phyloP scores from a whole-genome alignment of 129 eudicot genomes.

The Chrysanthemum makinoi region DNA sequence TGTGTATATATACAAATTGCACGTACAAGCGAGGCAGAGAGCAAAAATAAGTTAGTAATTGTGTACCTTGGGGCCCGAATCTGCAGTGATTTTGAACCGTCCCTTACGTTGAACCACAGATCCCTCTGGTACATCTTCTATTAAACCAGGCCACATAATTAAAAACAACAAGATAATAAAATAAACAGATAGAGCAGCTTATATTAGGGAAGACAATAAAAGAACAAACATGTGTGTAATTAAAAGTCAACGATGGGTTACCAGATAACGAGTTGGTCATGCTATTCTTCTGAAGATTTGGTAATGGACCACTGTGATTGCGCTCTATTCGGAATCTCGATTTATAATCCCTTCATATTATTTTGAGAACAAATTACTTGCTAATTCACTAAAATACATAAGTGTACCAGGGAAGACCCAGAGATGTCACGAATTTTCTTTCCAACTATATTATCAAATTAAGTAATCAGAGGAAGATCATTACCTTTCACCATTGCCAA shows the following conservation, averaged over 20 bases:
- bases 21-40: background rate
- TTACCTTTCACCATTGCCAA: constrained; percentile 62
- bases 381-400: background rate
- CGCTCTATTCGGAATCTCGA: constrained; percentile 51
- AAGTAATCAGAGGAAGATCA: background rate
- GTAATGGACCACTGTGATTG: constrained; percentile 77
- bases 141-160: constrained; percentile 31
- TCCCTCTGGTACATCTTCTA: constrained; percentile 64
- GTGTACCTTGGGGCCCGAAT: constrained; percentile 38
- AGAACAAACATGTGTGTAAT: background rate
- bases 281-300: constrained; percentile 54
- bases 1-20: background rate
- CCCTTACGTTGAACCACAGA: constrained; percentile 75
- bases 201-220: background rate
- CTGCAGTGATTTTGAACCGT: constrained; percentile 84
- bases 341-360: constrained; percentile 55
- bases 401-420: too few relatives aligned
- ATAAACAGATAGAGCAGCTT: background rate
- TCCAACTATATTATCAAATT: too few relatives aligned
- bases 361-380: constrained; percentile 15
- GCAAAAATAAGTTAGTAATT: background rate
- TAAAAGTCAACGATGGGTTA: constrained; percentile 19
- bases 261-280: constrained; percentile 46
- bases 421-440: too few relatives aligned
- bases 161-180: background rate